A percentile compares a stretch with the other conserved stretches of the same genome.
phyloP scores from a whole-genome alignment of 2,329 filamentous ascomycete species.

The Exophiala phaeomuriformis region DNA sequence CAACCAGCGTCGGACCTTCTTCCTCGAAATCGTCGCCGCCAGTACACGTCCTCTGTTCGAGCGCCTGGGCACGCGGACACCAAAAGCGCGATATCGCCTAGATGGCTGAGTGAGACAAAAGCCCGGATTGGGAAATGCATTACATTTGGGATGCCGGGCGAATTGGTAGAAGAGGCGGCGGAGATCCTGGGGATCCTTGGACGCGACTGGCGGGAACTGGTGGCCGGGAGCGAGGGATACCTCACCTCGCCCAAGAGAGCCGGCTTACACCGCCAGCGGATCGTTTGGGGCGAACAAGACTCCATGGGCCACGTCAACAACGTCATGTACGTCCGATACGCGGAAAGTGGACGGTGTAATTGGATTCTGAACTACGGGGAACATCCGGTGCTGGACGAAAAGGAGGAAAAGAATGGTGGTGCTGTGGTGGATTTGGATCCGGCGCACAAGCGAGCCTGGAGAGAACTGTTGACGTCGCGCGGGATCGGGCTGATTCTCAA shows the following conservation, averaged over 20 bases:
- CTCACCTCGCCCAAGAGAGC: constrained; percentile 56
- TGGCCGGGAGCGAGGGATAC: constrained; percentile 69
- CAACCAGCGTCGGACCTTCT: not conserved
- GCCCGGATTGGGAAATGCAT: constrained; percentile 65
- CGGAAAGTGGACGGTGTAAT: constrained; percentile 72
- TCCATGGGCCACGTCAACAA: constrained; percentile 73
- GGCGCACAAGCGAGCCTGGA: constrained; percentile 57
- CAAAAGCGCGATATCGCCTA: constrained; percentile 37
- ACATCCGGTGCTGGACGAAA: constrained; percentile 29
- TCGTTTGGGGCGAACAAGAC: constrained; percentile 70
- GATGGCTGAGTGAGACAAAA: constrained; percentile 65
- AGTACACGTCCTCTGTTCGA: constrained; percentile 5
- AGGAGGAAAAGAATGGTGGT: too few relatives aligned
- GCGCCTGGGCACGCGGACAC: constrained; percentile 70
- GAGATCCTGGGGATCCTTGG: constrained; percentile 54
- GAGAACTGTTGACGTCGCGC: constrained; percentile 58
- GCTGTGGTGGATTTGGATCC: constrained; percentile 43
- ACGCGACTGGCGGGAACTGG: constrained; percentile 61
- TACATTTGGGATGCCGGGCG: constrained; percentile 58
- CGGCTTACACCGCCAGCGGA: constrained; percentile 58
- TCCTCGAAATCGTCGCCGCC: not conserved
- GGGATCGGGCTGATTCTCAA: constrained; percentile 68
- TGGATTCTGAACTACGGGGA: constrained; percentile 66
- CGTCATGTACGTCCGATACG: constrained; percentile 72
- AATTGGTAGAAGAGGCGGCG: constrained; percentile 53